Base-by-base conservation (phyloP, 2,329 filamentous ascomycete species). In the Neofusicoccum kwambonambiense region DNA sequence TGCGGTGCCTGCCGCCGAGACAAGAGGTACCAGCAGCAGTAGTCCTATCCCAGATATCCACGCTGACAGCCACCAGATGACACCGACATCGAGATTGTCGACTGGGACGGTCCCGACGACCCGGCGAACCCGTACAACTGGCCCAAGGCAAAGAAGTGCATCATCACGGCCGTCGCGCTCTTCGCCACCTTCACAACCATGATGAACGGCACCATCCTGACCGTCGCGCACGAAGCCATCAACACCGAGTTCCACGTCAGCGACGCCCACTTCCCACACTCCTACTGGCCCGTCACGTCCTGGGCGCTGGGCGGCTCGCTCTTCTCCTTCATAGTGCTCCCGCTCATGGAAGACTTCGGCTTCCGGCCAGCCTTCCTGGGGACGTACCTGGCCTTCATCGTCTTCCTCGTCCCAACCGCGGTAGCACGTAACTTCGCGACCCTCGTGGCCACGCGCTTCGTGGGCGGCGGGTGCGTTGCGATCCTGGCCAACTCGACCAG, bases 51-150 rank as follows among this genome's bases (percentile, higher is more conserved):
- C 37, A 5, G 37, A 39, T 7, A 39, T 39, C 6, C 37, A 15
- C 4, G 37, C 37, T 39, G 37, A 39, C 37, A 15, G 11, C 37
- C 9, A 2, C 11, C 37, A 39, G 11, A 45, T 45, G 39, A 31
- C 35, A 15, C n/a, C 37, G 15, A 57, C 22, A 47, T 35, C 1
- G 39, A 60, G 2, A 80, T 75, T 65, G 86, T 87, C 2, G 74
- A 12, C 74, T 79, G 51, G 85, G 81, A 67, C 78, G 75, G 68
- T 82, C 86, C 86, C 78, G 84, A 72, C 39, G 75, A 78, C 64
- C 69, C 72, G 5, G 70, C 66, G 27, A 76, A 76, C 39, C 76
- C 76, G 12, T 73, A 72, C 68, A 76, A 77, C 62, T 78, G 76
- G 76, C 69, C 67, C 15, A 60, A 64, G 12, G 35, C 62, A 8